Evolutionary conservation across 225 moss, liverwort and hornwort genomes (phyloP), one percentile per base, ranked within the genome.

Genomic region (Thuidium tamariscinum): DNA sequence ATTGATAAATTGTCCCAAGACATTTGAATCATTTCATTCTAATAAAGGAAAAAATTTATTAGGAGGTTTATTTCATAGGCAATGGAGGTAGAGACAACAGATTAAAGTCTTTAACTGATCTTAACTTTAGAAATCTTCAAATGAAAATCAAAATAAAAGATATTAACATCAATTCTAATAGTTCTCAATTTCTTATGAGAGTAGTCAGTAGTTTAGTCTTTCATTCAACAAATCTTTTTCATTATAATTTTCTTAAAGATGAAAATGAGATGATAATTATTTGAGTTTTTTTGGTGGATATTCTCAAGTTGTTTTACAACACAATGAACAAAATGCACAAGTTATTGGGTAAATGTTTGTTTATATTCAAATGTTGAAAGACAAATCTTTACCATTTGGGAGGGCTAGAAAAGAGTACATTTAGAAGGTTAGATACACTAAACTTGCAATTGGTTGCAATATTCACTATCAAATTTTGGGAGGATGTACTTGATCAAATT

Each of bases 131-230:
- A 37, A 68, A 7, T 13, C 23, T 23, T 14, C 7, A 41, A 25
- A 8, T 13, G 6, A 11, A 36, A 39, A 39, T 0, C 2, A 7
- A 20, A 37, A 12, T 2, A 13, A 66, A 36, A 42, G 9, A 5
- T 42, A 27, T 2, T 1, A 70, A 16, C 27, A 39, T 70, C 3
- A 68, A 2, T 0, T 23, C 22, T 14, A 8, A 25, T 1, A 25
- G 8, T 39, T 68, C 0, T 23, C 39, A 68, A 39, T 13, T 2
- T 16, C 5, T 16, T 27, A 1, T 9, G 5, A 9, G 13, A 26
- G 0, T 9, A 8, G 9, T 16, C 9, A 70, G 4, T 0, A 9
- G 1, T 27, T 70, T 27, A 5, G 0, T 42, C 27, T 9, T 42
- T 27, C 9, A 42, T 27, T 26, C 0, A 5, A 42, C 1, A 0